Evolutionary conservation across 768 basidiomycete genomes (phyloP).

Genomic region (Podaxis sp.): DNA sequence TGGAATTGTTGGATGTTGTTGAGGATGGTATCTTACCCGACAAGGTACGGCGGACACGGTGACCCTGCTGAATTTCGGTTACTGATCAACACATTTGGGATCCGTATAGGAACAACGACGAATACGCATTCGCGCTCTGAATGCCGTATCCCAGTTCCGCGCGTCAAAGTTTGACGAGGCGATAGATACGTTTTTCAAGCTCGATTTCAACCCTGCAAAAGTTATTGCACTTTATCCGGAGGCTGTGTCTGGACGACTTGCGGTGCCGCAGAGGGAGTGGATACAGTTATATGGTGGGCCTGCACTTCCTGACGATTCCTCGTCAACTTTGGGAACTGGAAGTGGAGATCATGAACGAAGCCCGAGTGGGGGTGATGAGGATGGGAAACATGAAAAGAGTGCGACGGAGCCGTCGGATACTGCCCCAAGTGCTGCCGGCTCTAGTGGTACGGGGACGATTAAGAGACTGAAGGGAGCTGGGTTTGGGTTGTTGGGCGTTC

Average conservation of each 20-base stretch:
- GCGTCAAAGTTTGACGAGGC: conserved; percentile 69
- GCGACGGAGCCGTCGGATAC: conserved; percentile 32
- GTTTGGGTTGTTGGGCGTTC: conserved; percentile 44
- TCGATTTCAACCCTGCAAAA: conserved; percentile 91
- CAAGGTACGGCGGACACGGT: conserved; percentile 41
- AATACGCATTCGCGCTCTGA: conserved; percentile 63
- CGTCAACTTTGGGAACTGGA: conserved; percentile 13
- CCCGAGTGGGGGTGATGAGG: conserved; percentile 20
- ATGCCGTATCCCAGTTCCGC: conserved; percentile 78
- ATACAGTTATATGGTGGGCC: conserved; percentile 84
- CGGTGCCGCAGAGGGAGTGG: conserved; percentile 69
- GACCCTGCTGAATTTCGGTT: background rate
- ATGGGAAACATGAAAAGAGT: conserved; percentile 20
- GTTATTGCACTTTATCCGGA: conserved; percentile 89
- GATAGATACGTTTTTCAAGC: conserved; percentile 82
- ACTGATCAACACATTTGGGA: conserved; percentile 9
- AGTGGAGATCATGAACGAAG: background rate
- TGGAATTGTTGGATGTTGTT: conserved; percentile 72
- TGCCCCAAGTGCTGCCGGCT: background rate
- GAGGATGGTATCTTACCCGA: conserved; percentile 59
- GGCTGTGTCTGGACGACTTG: conserved; percentile 73
- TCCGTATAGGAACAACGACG: conserved; percentile 47
- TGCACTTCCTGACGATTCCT: conserved; percentile 21
- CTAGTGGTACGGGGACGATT: conserved; percentile 4
- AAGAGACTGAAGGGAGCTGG: conserved; percentile 51